Evolutionary conservation across 78 protist species (phyloP), one percentile per base, ranked within the genome.

Genomic region (Planoprotostelium fungivorum): DNA sequence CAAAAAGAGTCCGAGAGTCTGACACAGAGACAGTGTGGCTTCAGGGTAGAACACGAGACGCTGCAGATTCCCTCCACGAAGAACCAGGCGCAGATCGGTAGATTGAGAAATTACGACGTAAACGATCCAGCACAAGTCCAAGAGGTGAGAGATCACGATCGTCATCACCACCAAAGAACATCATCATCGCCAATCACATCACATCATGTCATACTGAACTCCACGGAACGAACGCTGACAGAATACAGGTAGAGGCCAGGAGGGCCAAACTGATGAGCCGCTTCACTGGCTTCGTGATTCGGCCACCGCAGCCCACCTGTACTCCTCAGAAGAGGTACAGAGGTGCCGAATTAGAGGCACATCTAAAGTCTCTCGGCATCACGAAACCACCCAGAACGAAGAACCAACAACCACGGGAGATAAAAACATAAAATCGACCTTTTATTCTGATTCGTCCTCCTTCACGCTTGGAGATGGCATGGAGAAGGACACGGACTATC

Each of bases 11-110:
- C 38, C 28, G n/a, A n/a, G n/a, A n/a, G n/a, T n/a, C n/a, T n/a
- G n/a, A n/a, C n/a, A n/a, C n/a, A n/a, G n/a, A 88, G 1, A n/a
- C 39, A 35, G 36, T 88, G 38, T 28, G 96, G 96, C 10, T 95
- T 90, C 51, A 38, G 1, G 0, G 93, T 90, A 1, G 38, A 83
- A 28, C 51, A 87, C 83, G 96, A 95, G 38, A 84, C 88, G 0
- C 35, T 95, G 38, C 51, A 93, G 34, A 95, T 95, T 16, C 96
- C 96, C 34, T 89, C 93, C 0, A 92, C 96, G 1, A 92, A 92
- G 89, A 91, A 89, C 37, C 36, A 88, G 25, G 92, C 91, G 9
- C 91, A 91, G 37, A 38, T 94, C 1, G 89, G 95, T 23, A 29
- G 89, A 0, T 0, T 34, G 25, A 85, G 94, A 1, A 85, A 89